phyloP scores from a whole-genome alignment of 148 eudicot species.

The Tetragonia tetragonoides region DNA sequence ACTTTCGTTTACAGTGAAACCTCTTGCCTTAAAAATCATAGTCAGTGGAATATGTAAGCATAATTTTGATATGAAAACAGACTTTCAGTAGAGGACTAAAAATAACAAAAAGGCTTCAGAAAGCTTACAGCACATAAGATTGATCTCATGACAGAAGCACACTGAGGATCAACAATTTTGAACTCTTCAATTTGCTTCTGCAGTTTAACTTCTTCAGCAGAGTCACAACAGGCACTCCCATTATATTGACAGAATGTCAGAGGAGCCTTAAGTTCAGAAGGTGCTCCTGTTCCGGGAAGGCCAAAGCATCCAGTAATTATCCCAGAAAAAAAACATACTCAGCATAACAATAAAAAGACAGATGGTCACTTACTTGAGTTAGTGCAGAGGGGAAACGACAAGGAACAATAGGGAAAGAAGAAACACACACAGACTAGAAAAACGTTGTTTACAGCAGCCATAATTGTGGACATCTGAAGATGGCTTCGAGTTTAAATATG shows the following conservation, averaged over 20 bases:
- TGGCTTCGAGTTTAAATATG: neutral
- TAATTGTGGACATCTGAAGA: neutral
- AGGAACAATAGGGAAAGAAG: constrained; percentile 29
- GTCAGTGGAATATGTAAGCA: too few relatives aligned
- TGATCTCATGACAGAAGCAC: constrained; percentile 49
- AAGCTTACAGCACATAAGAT: constrained; percentile 50
- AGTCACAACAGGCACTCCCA: constrained; percentile 45
- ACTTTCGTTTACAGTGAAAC: too few relatives aligned
- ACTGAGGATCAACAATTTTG: constrained; percentile 43
- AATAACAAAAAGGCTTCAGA: neutral
- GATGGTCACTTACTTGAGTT: constrained; percentile 38
- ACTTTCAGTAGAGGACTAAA: too few relatives aligned
- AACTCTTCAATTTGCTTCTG: constrained; percentile 37
- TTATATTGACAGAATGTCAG: constrained; percentile 44
- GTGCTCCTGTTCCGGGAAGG: constrained; percentile 36
- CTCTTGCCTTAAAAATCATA: too few relatives aligned
- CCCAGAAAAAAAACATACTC: neutral
- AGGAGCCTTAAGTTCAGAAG: constrained; percentile 36
- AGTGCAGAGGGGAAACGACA: constrained; percentile 40
- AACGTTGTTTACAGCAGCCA: constrained; percentile 7
- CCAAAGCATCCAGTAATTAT: constrained; percentile 4
- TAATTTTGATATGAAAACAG: too few relatives aligned
- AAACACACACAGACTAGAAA: neutral
- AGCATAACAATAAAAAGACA: neutral
- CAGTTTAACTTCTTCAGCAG: constrained; percentile 33